Evolutionary conservation across 2,329 filamentous ascomycete genomes (phyloP), one percentile per base, ranked within the genome.

Genomic region (Helminthosporium solani): DNA sequence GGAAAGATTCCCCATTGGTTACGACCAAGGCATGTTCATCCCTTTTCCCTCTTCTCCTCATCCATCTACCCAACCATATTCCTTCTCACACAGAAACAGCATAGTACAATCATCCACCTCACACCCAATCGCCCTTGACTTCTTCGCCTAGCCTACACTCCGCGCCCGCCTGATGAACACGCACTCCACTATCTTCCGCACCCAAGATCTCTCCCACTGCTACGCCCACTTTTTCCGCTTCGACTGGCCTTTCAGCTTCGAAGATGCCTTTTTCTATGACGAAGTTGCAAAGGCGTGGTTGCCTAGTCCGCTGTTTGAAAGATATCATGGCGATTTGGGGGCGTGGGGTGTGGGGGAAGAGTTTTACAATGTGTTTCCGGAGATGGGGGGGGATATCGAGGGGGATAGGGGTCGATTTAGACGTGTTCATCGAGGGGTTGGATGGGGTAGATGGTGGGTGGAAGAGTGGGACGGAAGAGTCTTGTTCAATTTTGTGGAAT

Each of bases 111-210:
- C 63, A 9, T 49, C 54, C 2, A 60, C 50, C 2, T 46, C 46
- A 7, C 64, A 68, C 46, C 64, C 63, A 33, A 53, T 64, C 9
- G 58, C 63, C 11, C 33, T 68, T 37, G 64, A 68, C 44, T 67
- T 67, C 50, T 67, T 67, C 41, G 59, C 65, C 4, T 68, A 64
- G 65, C 65, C 61, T 3, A 60, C 61, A 1, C 54, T 68, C 5
- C 60, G 65, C 40, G 50, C 61, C 38, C 61, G 64, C 40, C 52
- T 68, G 7, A 42, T 68, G 6, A 40, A 49, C 7, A 50, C 54
- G 5, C 60, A 68, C 47, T 7, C 31, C 7, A 42, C 50, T 1
- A 52, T 66, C 19, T 62, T 65, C 54, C 47, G 53, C 15, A 57
- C 42, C 1, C 45, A 45, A 7, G 53, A 54, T 3, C 47, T 66